Evolutionary conservation across 352 stramenopile genomes (phyloP), one percentile per base, ranked within the genome.

Genomic region (Globisporangium takayamanum): DNA sequence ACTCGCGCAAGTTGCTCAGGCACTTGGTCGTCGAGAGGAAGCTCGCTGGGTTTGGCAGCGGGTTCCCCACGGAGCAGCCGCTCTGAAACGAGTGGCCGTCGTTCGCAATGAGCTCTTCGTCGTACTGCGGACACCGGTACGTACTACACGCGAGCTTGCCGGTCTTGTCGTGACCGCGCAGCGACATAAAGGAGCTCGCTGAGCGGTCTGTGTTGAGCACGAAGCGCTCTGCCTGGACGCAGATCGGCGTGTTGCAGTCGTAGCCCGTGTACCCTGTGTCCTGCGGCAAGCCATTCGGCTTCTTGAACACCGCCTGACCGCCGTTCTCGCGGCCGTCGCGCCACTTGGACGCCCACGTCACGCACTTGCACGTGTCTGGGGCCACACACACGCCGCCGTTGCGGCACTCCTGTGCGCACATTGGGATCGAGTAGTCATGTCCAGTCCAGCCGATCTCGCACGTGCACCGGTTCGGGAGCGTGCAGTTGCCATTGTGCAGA

Each of bases 171-270:
- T 87, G 80, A 4, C 84, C 84, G 6, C 82, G 69, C 18, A 94
- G 52, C 18, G 82, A 80, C 33, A 75, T 39, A 36, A 91, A 87
- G 16, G 28, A 22, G 14, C 51, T 68, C 3, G 69, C 55, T 0
- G 46, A 55, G 7, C 57, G 60, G 15, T 63, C 60, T 7, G 94
- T 82, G 66, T 98, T 98, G 53, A 97, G 72, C 5, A 95, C 71
- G 56, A 98, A 98, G 3, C 54, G 60, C 50, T 97, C 73, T 16
- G 91, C 92, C 50, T 90, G 88, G 6, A 92, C 97, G 62, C 96
- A 99, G 50, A 99, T 98, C 11, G 96, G 96, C 36, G 89, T 98
- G 55, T 86, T 89, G 74, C 96, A 99, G 66, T 99, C 96, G 65
- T 97, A 99, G 5, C 96, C 96, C 16, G 96, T 99, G 67, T 81